These are phyloP conservation scores for Diaporthe nobilis DNA, from an alignment of 2,329 filamentous ascomycete genomes.

Conservation along the genomic window DNA sequence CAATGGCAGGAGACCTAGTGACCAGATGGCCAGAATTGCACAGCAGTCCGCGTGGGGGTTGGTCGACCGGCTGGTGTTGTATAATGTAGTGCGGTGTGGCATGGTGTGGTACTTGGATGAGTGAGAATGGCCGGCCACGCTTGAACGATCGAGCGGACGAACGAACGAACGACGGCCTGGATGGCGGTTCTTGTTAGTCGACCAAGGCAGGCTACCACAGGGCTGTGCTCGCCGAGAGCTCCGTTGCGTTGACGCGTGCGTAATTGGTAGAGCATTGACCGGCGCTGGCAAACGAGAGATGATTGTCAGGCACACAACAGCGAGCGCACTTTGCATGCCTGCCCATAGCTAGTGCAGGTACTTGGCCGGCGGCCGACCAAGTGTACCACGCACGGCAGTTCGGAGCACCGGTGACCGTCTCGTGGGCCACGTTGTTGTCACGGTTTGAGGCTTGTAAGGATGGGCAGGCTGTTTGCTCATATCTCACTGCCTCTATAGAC, in stretches of 20 bases:
- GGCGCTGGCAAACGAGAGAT: constrained; percentile 27
- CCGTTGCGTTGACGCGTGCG: constrained; percentile 1
- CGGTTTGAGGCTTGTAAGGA: constrained; percentile 28
- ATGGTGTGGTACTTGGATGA: neutral
- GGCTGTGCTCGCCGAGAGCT: constrained; percentile 17
- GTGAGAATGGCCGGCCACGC: constrained; percentile 14
- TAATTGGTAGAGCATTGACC: constrained; percentile 10
- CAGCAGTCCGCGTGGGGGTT: constrained; percentile 9
- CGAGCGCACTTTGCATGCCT: neutral
- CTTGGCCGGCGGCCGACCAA: neutral
- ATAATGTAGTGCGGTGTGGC: neutral
- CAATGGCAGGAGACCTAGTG: neutral
- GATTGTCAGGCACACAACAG: constrained; percentile 20
- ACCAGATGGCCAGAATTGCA: neutral
- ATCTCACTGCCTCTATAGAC: neutral
- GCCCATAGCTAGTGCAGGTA: neutral
- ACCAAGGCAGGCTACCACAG: constrained; percentile 1
- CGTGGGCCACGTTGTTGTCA: constrained; percentile 3
- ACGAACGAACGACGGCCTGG: neutral
- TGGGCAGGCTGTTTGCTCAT: constrained; percentile 13
- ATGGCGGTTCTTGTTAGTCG: constrained; percentile 13
- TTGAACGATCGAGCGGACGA: neutral
- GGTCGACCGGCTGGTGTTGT: neutral
- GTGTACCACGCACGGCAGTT: constrained; percentile 7
- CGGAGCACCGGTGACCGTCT: constrained; percentile 1